Evolutionary conservation across 192 early-diverging fungal genomes (phyloP).

Genomic region (Coemansia javaensis): DNA sequence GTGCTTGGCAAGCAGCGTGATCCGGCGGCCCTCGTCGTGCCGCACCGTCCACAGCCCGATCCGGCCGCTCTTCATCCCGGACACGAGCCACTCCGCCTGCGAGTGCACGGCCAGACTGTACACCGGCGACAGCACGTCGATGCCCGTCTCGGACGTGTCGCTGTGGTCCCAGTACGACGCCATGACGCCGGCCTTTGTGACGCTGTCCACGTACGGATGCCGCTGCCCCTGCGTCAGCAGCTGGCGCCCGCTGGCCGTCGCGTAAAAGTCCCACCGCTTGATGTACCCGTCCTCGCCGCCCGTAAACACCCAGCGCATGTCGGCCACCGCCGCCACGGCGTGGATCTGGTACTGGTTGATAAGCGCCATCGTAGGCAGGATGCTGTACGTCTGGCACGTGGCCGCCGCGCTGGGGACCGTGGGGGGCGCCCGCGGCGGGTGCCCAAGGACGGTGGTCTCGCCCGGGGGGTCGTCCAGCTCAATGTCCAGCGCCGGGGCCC

Average conservation of each 20-base stretch:
- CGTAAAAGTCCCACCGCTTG: conserved; percentile 88
- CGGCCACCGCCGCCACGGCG: conserved; percentile 59
- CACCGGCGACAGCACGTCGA: conserved; percentile 78
- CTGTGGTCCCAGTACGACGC: conserved; percentile 50
- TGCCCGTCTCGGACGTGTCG: conserved; percentile 18
- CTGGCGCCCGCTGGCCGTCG: conserved; percentile 76
- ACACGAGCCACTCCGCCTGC: conserved; percentile 78
- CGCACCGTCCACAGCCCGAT: conserved; percentile 85
- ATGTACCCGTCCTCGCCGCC: conserved; percentile 93
- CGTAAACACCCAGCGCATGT: conserved; percentile 78
- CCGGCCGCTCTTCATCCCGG: conserved; percentile 71
- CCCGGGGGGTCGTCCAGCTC: conserved; percentile 40
- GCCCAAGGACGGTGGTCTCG: conserved; percentile 16
- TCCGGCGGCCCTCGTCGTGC: conserved; percentile 91
- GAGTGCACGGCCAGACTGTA: conserved; percentile 92
- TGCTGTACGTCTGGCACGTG: conserved; percentile 15
- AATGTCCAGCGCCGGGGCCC: conserved; percentile 21
- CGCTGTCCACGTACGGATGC: conserved; percentile 80
- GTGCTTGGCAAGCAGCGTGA: conserved; percentile 78
- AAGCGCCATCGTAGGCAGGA: conserved; percentile 37
- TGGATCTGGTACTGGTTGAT: conserved; percentile 57
- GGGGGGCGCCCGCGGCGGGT: conserved; percentile 6
- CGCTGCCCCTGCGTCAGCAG: conserved; percentile 79
- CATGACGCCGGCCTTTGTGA: conserved; percentile 58
- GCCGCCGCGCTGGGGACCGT: neutral